Base-by-base conservation (phyloP, 345 rosid genomes). In the Populus alba region DNA sequence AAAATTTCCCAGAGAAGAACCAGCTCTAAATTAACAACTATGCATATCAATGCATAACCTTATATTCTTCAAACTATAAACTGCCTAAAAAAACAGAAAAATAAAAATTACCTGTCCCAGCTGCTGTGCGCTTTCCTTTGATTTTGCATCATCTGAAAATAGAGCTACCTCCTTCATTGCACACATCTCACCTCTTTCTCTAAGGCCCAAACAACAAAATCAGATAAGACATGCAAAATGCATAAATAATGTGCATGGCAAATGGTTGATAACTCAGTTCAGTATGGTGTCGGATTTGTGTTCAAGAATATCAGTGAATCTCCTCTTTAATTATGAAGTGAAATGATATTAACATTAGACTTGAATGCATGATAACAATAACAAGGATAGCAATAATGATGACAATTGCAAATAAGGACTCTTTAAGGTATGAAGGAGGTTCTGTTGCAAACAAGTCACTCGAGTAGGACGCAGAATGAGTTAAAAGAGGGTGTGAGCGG, bases 151-250 rank as follows among this genome's bases (percentile, higher is more conserved):
- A 88, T 92, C 97, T 41, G 97, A 85, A 83, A 86, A 87, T 37
- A 92, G 75, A 53, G 94, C 87, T 74, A 92, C 97, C 86, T 92
- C 97, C 87, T 92, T 92, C 97, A 92, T 89, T 68, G 97, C 94
- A 79, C 94, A 92, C 94, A 92, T 87, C 82, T 89, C 97, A 59
- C 94, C 97, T 70, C 91, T 89, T 85, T 89, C 97, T 81, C 97
- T 92, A 74, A 49, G 47, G 45, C 37, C 69, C 20, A 15, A 47
- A 35, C 31, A 74, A 39, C 12, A 74, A 74, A 55, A 41, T 17
- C 13, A 59, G 69, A 77, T 70, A n/a, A 70, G 75, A 61, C 22
- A 18, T 18, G 70, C 61, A 70, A 29, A 41, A 33, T 45, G 13
- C 9, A 61, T 35, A 29, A 23, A 47, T 18, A 61, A 16, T 43